Evolutionary conservation across 1,284 basidiomycete genomes (phyloP).

Genomic region (Pseudozyma flocculosa): DNA sequence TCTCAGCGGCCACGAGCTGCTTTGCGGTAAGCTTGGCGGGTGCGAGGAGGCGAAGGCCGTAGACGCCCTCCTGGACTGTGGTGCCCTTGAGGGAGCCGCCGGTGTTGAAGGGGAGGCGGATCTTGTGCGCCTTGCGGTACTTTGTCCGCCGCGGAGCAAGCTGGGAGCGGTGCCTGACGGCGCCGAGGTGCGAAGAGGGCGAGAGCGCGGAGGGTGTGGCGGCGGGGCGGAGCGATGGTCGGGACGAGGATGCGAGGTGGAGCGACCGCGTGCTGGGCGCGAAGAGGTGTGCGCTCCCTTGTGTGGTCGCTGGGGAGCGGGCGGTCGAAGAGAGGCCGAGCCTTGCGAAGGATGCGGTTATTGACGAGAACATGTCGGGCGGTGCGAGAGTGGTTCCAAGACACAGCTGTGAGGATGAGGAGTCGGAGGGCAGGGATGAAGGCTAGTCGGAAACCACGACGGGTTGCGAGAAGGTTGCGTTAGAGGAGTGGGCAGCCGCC

Average conservation of each 20-base stretch:
- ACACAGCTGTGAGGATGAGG: too few species aligned
- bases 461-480: too few species aligned
- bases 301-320: background rate
- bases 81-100: constrained; percentile 94
- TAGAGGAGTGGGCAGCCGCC: too few species aligned
- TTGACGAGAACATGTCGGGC: constrained; percentile 15
- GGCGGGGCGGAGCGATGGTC: background rate
- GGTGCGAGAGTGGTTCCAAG: background rate
- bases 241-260: constrained; percentile 6
- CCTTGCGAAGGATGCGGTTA: constrained; percentile 18
- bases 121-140: constrained; percentile 84
- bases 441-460: too few species aligned
- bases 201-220: background rate
- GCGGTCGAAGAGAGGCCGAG: constrained; percentile 9
- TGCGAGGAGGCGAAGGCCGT: constrained; percentile 84
- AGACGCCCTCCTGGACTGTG: constrained; percentile 85
- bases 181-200: constrained; percentile 14
- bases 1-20: constrained; percentile 82
- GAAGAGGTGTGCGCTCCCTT: background rate
- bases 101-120: constrained; percentile 64
- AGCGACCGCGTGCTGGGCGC: constrained; percentile 7
- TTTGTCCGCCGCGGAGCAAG: constrained; percentile 80
- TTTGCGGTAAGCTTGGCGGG: constrained; percentile 85
- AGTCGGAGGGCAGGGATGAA: background rate
- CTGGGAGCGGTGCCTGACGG: constrained; percentile 63